Percentiles rank a stretch among this genome's conserved stretches.
phyloP scores from a whole-genome alignment of 768 basidiomycete species.

The Terana coerulea region DNA sequence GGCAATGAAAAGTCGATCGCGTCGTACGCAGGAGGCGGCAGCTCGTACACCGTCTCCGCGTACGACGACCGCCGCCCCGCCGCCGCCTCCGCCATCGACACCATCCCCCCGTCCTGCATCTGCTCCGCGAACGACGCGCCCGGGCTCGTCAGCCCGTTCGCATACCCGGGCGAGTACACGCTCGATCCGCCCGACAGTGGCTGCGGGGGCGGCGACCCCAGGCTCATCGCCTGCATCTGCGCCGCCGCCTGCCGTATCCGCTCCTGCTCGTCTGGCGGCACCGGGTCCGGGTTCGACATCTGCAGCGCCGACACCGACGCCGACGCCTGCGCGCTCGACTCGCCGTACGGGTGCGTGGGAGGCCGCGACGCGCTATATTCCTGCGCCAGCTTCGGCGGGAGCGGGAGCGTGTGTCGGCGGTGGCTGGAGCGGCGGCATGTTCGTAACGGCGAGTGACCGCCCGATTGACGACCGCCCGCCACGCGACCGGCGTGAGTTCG shows the following conservation, averaged over 20 bases:
- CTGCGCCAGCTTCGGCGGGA: constrained; percentile 26
- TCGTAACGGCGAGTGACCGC: constrained; percentile 5
- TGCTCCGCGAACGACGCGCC: not conserved
- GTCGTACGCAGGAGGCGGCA: constrained; percentile 62
- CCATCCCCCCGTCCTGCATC: constrained; percentile 8
- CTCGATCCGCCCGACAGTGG: too few relatives aligned
- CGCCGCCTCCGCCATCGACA: constrained; percentile 1
- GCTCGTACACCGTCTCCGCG: constrained; percentile 38
- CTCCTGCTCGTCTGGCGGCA: constrained; percentile 6
- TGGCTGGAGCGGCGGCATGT: constrained; percentile 21
- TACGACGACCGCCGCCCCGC: constrained; percentile 14
- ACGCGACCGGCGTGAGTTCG: constrained; percentile 10
- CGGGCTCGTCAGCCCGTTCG: too few relatives aligned
- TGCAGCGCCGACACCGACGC: constrained; percentile 3
- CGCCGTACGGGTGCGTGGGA: not conserved
- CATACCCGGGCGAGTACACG: too few relatives aligned
- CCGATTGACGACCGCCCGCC: constrained; percentile 3
- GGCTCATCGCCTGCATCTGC: constrained; percentile 3
- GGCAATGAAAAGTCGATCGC: constrained; percentile 47
- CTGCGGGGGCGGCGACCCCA: not conserved
- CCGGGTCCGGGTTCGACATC: constrained; percentile 11
- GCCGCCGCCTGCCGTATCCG: not conserved
- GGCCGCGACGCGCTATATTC: constrained; percentile 12
- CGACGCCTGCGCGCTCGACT: constrained; percentile 7
- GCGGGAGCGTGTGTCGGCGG: constrained; percentile 21